A percentile compares a stretch with the other conserved stretches of the same genome.
These are phyloP conservation scores for Penicillium crystallinum DNA, from an alignment of 495 filamentous ascomycete species.

Conservation along the genomic window DNA sequence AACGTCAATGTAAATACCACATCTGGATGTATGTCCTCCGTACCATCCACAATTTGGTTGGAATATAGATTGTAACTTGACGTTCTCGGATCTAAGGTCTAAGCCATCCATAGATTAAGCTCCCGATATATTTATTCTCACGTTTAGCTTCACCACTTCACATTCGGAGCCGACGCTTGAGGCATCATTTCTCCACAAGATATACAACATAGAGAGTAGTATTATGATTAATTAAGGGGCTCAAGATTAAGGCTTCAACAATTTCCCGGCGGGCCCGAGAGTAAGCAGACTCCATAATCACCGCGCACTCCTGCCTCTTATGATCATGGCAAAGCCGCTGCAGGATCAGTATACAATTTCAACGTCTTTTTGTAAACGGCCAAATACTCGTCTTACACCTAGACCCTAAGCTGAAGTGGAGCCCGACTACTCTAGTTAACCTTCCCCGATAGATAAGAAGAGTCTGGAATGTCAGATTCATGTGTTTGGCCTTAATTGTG, in stretches of 20 bases:
- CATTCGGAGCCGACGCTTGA: no score
- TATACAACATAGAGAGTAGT: no score
- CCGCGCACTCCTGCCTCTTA: not conserved
- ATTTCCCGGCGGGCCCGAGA: conserved; percentile 3
- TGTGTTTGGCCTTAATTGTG: not conserved
- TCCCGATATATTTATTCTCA: no score
- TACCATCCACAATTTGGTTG: no score
- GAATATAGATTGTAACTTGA: no score
- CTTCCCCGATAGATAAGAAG: not conserved
- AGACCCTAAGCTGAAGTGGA: no score
- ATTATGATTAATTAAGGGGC: not conserved
- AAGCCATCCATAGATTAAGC: no score
- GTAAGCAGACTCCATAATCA: conserved; percentile 7
- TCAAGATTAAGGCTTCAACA: not conserved
- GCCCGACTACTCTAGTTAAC: no score
- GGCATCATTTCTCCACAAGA: no score
- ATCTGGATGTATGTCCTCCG: no score
- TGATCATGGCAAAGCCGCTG: not conserved
- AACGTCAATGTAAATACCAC: not conserved
- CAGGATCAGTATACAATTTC: not conserved
- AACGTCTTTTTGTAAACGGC: not conserved
- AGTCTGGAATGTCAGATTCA: not conserved
- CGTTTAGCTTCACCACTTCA: no score
- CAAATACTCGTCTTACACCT: not conserved
- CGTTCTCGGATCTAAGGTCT: no score